Base-by-base conservation (phyloP, 495 filamentous ascomycete species). In the Hypoxylon crocopeplum region DNA sequence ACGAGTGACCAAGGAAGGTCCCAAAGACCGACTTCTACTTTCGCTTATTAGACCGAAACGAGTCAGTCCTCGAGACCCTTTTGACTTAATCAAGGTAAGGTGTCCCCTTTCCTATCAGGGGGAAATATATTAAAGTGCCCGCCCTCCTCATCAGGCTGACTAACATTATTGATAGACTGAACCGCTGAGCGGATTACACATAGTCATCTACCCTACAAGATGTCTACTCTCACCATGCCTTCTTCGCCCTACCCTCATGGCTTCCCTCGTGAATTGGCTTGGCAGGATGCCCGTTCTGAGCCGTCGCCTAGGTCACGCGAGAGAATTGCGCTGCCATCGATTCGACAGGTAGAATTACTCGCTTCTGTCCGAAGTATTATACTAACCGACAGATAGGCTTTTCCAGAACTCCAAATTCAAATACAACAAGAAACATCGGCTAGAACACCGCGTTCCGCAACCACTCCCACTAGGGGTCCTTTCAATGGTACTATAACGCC, bases 321-420 rank as follows among this genome's bases (percentile, higher is more conserved):
- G 48, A 66, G 48, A n/a, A 51, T 75, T 46, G 69, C 70, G 25
- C 67, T 81, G 15, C 78, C 78, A 16, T 69, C 78, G 11, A 79
- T 81, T 20, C 69, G 70, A 50, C 71, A 74, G 69, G 78, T 79
- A 73, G 47, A 44, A 12, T n/a, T 29, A 20, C 13, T 32, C 22
- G 22, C 17, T 13, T 21, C 8, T 11, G 2, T 24, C 10, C 16
- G 19, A 37, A 29, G 29, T 22, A 22, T 16, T 12, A 12, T 42
- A 46, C 66, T 71, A 39, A 74, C 55, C 37, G 29, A 29, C 12
- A 42, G 15, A 2, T 47, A 80, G 77, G 57, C 67, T 6, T 64
- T 79, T 20, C 72, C 76, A 7, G 70, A 77, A 12, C 51, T 77
- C 19, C 53, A 62, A 12, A 48, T 59, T 34, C 56, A 68, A 15